A percentile compares a stretch with the other conserved stretches of the same genome.
Conservation (phyloP, 768 basidiomycete genomes). For the Termitomyces eurrhizus region DNA sequence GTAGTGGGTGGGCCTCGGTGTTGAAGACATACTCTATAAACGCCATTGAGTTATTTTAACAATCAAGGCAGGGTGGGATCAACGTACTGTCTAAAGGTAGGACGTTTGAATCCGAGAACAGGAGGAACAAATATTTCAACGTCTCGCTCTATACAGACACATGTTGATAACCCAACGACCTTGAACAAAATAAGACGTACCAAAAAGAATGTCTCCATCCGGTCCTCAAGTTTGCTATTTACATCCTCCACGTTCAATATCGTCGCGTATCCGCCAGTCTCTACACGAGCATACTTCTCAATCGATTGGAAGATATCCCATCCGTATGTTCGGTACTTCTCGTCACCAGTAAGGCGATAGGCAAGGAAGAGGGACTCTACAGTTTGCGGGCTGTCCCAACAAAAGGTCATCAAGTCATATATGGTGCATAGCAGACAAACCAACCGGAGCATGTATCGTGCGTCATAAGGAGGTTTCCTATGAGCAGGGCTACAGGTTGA, state of each 20-base stretch:
- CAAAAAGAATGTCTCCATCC: slow-evolving; percentile 96
- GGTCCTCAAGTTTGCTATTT: slow-evolving; percentile 66
- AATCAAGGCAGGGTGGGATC: neutral
- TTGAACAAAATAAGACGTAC: slow-evolving; percentile 31
- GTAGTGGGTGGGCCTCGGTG: slow-evolving; percentile 62
- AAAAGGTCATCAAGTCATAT: neutral
- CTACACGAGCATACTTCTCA: slow-evolving; percentile 73
- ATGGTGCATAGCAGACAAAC: slow-evolving; percentile 13
- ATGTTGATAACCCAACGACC: neutral
- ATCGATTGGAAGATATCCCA: slow-evolving; percentile 93
- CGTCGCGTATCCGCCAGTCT: slow-evolving; percentile 81
- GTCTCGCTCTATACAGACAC: slow-evolving; percentile 69
- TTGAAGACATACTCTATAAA: slow-evolving; percentile 81
- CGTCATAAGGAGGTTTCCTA: slow-evolving; percentile 60
- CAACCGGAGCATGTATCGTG: slow-evolving; percentile 86
- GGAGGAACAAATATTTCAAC: slow-evolving; percentile 86
- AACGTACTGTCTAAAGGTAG: slow-evolving; percentile 71
- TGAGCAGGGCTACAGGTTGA: slow-evolving; percentile 20
- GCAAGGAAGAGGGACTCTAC: slow-evolving; percentile 68
- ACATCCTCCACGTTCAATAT: slow-evolving; percentile 82
- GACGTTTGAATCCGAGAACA: slow-evolving; percentile 75
- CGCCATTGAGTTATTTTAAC: neutral
- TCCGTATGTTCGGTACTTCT: slow-evolving; percentile 75
- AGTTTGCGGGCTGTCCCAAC: slow-evolving; percentile 5
- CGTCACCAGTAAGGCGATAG: slow-evolving; percentile 82